These are phyloP conservation scores for Cucumis melo DNA, from an alignment of 306 rosid genomes.

Conservation along the genomic window DNA sequence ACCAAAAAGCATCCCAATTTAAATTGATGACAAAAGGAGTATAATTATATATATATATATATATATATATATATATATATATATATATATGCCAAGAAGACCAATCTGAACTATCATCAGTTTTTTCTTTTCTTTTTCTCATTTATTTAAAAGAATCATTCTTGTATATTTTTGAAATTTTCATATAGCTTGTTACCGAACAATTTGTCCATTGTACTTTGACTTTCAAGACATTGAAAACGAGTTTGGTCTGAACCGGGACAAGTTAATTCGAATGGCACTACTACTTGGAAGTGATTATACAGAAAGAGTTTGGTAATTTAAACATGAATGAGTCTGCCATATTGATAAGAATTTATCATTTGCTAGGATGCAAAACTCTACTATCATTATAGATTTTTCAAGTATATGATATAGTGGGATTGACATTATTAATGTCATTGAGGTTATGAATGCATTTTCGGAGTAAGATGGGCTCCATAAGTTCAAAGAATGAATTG, in stretches of 20 bases:
- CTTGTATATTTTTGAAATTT: neutral
- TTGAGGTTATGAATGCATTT: conserved; percentile 86
- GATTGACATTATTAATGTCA: conserved; percentile 91
- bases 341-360: neutral
- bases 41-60: too few species aligned
- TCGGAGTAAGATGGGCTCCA: conserved; percentile 79
- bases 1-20: too few species aligned
- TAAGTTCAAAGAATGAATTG: conserved; percentile 79
- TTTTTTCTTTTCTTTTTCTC: too few species aligned
- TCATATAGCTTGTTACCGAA: neutral
- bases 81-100: too few species aligned
- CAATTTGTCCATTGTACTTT: neutral
- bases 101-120: too few species aligned
- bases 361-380: neutral
- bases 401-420: conserved; percentile 43
- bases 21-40: too few species aligned
- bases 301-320: conserved; percentile 87
- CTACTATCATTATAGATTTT: conserved; percentile 12
- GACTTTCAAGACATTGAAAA: conserved; percentile 66
- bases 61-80: too few species aligned
- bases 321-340: conserved; percentile 3
- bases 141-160: too few species aligned
- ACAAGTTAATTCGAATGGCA: conserved; percentile 72
- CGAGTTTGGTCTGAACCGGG: conserved; percentile 81
- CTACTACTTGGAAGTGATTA: conserved; percentile 95